Conservation (phyloP, 768 basidiomycete genomes). For the Russula lepida region DNA sequence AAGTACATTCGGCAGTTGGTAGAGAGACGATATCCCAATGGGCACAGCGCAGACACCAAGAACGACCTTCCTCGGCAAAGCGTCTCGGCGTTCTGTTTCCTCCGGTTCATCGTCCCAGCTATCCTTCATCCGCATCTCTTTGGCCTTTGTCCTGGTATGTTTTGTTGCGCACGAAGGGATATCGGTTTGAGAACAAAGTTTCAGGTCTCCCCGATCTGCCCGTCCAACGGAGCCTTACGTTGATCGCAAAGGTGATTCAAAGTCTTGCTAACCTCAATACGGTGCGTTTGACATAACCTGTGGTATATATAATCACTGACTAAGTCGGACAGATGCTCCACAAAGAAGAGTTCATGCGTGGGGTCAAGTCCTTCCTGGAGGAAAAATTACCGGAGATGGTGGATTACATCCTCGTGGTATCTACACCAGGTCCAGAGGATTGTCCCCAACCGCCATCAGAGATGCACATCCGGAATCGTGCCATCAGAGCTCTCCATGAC, state of each 20-base stretch:
- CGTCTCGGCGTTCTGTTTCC: slow-evolving; percentile 83
- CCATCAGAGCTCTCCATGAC: slow-evolving; percentile 49
- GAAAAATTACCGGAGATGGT: slow-evolving; percentile 62
- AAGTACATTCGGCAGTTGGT: slow-evolving; percentile 63
- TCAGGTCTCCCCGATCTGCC: slow-evolving; percentile 56
- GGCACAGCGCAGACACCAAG: slow-evolving; percentile 35
- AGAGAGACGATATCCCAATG: slow-evolving; percentile 49
- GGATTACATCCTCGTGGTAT: slow-evolving; percentile 70
- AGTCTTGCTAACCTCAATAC: slow-evolving; percentile 79
- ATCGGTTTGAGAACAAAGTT: background rate
- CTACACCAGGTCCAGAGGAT: slow-evolving; percentile 37
- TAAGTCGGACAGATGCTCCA: slow-evolving; percentile 41
- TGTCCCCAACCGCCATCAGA: slow-evolving; percentile 24
- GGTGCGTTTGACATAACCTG: slow-evolving; percentile 33
- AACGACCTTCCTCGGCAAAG: slow-evolving; percentile 66
- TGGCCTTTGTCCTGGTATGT: slow-evolving; percentile 62
- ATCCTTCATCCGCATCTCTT: slow-evolving; percentile 85
- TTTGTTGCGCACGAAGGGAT: background rate
- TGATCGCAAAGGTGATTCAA: slow-evolving; percentile 85
- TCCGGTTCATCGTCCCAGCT: slow-evolving; percentile 84
- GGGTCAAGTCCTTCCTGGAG: slow-evolving; percentile 63
- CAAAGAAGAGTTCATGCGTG: slow-evolving; percentile 78
- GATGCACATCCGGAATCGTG: slow-evolving; percentile 30
- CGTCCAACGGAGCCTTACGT: slow-evolving; percentile 71
- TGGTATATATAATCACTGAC: background rate